Evolutionary conservation across 768 basidiomycete species (phyloP), one percentile per base, ranked within the genome.

Genomic region (Hortiboletus campestris): DNA sequence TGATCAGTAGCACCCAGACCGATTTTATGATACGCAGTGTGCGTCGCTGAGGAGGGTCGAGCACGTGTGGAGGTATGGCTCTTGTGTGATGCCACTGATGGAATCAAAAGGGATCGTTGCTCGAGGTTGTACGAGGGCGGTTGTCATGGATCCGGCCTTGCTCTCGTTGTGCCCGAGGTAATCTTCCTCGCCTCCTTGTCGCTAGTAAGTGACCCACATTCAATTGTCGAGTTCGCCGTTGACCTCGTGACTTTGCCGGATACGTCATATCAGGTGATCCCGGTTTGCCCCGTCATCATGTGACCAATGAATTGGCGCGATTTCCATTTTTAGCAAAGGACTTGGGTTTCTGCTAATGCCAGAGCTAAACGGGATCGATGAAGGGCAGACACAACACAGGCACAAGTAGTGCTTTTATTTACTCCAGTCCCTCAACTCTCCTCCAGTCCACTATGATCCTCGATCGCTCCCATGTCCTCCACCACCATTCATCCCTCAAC

Each of bases 401-500:
- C 58, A 51, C 56, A 47, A 46, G 39, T 11, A 50, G n/a, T 34
- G 17, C n/a, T 44, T 41, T 51, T 25, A 11, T 35, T 35, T 17
- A 20, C n/a, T n/a, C 3, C 17, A 4, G 35, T 36, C 5, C 17
- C 20, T 41, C 36, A 25, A 6, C 51, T 58, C 43, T 55, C 51
- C 34, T 7, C 41, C 44, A 17, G 8, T n/a, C 54, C 55, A 56
- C 53, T 17, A 71, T 71, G 70, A 71, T 71, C 56, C 55, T 64
- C 29, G 60, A 64, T 34, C 69, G 63, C 43, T 58, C 67, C 0
- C 69, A 55, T 53, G 55, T 58, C 42, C 51, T 70, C 42, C 70
- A 86, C 43, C 75, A 80, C 58, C 86, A 89, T 70, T 53, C 73
- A 35, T 65, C 69, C 35, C 83, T 91, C 46, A 67, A 78, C 46